Conservation (phyloP, 2,329 filamentous ascomycete species). For the Amauroascus verrucosus region DNA sequence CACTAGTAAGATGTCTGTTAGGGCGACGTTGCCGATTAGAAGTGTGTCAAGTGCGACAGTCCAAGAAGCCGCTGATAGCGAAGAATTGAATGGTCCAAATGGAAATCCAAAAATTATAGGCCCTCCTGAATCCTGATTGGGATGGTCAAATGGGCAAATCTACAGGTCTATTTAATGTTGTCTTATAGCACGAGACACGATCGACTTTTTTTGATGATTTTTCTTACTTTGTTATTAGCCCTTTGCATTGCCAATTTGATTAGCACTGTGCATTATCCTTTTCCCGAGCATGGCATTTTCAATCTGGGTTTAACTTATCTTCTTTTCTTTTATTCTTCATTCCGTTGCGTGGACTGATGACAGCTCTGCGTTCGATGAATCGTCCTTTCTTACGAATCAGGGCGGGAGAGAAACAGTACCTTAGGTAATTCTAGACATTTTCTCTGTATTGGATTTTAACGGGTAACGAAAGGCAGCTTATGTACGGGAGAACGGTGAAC, state of each 20-base stretch:
- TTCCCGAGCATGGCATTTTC: background rate
- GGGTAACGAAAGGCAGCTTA: background rate
- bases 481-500: background rate
- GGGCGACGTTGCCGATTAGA: background rate
- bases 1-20: background rate
- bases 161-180: too few species aligned
- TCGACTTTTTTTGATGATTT: background rate
- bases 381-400: background rate
- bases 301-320: background rate
- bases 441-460: background rate
- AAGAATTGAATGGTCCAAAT: background rate
- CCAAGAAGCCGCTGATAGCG: background rate
- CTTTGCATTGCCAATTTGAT: background rate
- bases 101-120: background rate
- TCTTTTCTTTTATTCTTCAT: background rate
- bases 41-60: background rate
- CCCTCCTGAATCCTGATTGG: background rate
- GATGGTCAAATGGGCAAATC: too few species aligned
- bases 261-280: background rate
- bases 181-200: background rate
- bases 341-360: background rate
- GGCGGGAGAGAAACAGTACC: background rate
- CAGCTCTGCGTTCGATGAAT: background rate
- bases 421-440: constrained; percentile 1
- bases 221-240: background rate